Base-by-base conservation (phyloP, 257 asterid species). In the Henckelia pumila region DNA sequence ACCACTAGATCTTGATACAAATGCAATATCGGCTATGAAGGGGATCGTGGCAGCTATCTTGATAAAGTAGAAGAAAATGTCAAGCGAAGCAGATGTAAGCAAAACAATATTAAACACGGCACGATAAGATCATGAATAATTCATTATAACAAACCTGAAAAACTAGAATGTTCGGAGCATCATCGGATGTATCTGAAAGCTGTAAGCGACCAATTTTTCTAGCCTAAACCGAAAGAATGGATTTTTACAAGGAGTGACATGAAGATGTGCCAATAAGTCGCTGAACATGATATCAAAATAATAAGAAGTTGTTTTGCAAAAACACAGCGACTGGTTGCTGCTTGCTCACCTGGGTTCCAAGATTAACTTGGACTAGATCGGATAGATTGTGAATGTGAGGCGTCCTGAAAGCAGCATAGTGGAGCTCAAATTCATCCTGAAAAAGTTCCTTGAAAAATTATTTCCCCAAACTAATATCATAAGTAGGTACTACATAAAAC, bases 11-110 rank as follows among this genome's bases (percentile, higher is more conserved):
- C 85, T 89, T 53, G 99, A 83, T 61, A 87, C 78, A 73, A 94
- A 94, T 66, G 88, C 82, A 65, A 94, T 56, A 71, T 94, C 99
- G 8, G 84, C 93, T 78, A 75, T 77, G 82, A 91, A 78, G 56
- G 99, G 92, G 62, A 84, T 76, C 81, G 59, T 73, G 70, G 95
- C 95, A 81, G 99, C 87, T 74, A 94, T 77, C 99, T 94, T 84
- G 75, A 82, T 72, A n/a, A 71, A 52, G 69, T 61, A 32, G 20
- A 70, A 57, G 68, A 64, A 63, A 49, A 16, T 56, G 55, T 63
- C 66, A 61, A 76, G 62, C 44, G 62, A 73, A 62, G 61, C 61
- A 64, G 55, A 50, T 25, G 66, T 52, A 73, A 70, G 73, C 32
- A 56, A 70, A 64, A 50, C 6, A 55, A 61, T 23, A 10, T 59